Base-by-base conservation (phyloP, 2,329 filamentous ascomycete genomes). In the Phialophora chinensis region DNA sequence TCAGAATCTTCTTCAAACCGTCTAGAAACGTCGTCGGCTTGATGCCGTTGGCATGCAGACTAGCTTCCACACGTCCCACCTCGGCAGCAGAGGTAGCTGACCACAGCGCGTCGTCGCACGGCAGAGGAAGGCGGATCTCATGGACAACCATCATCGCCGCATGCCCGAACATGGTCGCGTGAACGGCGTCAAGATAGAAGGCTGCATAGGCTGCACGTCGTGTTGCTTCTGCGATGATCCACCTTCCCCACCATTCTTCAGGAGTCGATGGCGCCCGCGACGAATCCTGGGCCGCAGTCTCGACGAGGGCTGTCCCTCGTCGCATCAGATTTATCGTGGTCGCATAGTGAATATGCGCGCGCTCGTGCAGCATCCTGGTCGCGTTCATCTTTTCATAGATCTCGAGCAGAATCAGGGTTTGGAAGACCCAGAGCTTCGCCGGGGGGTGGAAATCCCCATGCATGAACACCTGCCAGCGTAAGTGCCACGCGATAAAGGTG, bases 311-410 rank as follows among this genome's bases (percentile, higher is more conserved):
- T 73, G 93, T 91, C 4, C 95, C 95, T 72, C 95, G 87, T 44
- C 95, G 90, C 94, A 99, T 98, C 66, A 98, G 81, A 0, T 93
- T 97, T 70, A 99, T 88, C 0, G 93, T 97, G 0, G 94, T 97
- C 12, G 94, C 94, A 76, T 99, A 95, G 74, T 98, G 94, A 52
- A 98, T 97, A 73, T 98, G 94, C 1, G 94, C 93, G 70, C 95
- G 87, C 78, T 99, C 95, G 77, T 99, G 95, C 33, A 98, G 83
- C 66, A 92, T 89, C 69, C 93, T 87, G 0, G 93, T 97, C 49
- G 93, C 95, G 77, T 94, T 98, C 91, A 97, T 95, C 83, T 98
- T 99, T 80, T 99, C 95, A 74, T 96, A 98, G 0, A 97, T 82
- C 77, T 99, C 95, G 10, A 98, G 84, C 4, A 98, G 84, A 4